Conservation (phyloP, 805 yeast species). For the Saccharomycopsis microspora region DNA sequence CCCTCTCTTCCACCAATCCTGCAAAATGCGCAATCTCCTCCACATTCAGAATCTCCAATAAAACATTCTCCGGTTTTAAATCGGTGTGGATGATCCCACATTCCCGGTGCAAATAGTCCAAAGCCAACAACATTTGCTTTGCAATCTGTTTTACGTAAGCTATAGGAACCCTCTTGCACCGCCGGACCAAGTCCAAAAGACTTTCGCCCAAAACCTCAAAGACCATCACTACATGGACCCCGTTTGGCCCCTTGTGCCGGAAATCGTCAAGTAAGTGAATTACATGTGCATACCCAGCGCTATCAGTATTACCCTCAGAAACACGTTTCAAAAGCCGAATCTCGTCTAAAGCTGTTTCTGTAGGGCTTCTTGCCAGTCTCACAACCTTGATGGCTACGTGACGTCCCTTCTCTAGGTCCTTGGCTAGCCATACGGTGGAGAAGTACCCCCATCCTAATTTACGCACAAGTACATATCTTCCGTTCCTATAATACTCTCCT, state of each 20-base stretch:
- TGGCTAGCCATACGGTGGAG: constrained; percentile 61
- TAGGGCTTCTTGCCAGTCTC: constrained; percentile 38
- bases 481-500: constrained; percentile 38
- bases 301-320: constrained; percentile 21
- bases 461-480: constrained; percentile 34
- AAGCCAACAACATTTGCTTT: constrained; percentile 40
- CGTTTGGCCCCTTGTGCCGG: constrained; percentile 47
- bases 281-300: constrained; percentile 41
- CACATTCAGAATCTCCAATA: constrained; percentile 43
- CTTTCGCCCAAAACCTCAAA: constrained; percentile 57
- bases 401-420: constrained; percentile 24
- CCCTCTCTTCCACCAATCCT: constrained; percentile 24
- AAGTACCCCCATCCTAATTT: constrained; percentile 68
- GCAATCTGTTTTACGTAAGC: constrained; percentile 43
- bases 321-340: constrained; percentile 34
- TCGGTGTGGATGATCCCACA: constrained; percentile 69
- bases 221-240: constrained; percentile 55
- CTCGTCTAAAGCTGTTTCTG: constrained; percentile 58
- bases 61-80: constrained; percentile 63
- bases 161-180: constrained; percentile 39
- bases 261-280: constrained; percentile 46
- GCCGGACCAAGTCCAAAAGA: constrained; percentile 36
- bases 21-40: constrained; percentile 32
- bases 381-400: constrained; percentile 58
- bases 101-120: constrained; percentile 46